Evolutionary conservation across 305 asterid genomes (phyloP), one percentile per base, ranked within the genome.

Genomic region (Andrographis paniculata): DNA sequence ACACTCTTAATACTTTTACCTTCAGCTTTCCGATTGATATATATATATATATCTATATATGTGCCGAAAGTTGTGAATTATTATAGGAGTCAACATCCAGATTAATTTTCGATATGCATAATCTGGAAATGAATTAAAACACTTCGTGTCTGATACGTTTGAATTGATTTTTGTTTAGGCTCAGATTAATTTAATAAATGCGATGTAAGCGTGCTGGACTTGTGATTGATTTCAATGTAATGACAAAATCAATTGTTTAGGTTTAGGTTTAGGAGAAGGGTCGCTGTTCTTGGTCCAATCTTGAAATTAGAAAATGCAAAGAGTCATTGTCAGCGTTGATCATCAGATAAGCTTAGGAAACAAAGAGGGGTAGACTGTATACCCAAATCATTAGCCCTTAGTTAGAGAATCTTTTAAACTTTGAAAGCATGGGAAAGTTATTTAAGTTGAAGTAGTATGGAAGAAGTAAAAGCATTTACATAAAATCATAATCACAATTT

Each of bases 81-180:
- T 24, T 24, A 9, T 13, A 37, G 3, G 42, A 37, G 17, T 47
- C 41, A 13, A 23, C n/a, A 30, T 54, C 63, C 21, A 55, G 22
- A 42, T 37, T 37, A 37, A 37, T 37, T 37, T 37, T 37, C 5
- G 4, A 9, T 16, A 19, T 19, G 17, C 47, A 40, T 16, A 43
- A 48, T 56, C 31, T 40, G 53, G 52, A 21, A 23, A 36, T n/a
- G 23, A 16, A 20, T 45, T 14, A 20, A 55, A 46, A 49, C 74
- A 49, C 74, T 52, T 19, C 51, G 50, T 56, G 27, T 28, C 27
- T 14, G 40, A 28, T 46, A 57, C 36, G 58, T 21, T 41, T 51
- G 50, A 51, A 41, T 14, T 39, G 5, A 45, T 16, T 33, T 45
- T 46, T 50, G 43, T 20, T 45, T 19, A 15, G 13, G 44, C 14